phyloP scores from a whole-genome alignment of 495 filamentous ascomycete species.

The Aspergillus saccharolyticus region DNA sequence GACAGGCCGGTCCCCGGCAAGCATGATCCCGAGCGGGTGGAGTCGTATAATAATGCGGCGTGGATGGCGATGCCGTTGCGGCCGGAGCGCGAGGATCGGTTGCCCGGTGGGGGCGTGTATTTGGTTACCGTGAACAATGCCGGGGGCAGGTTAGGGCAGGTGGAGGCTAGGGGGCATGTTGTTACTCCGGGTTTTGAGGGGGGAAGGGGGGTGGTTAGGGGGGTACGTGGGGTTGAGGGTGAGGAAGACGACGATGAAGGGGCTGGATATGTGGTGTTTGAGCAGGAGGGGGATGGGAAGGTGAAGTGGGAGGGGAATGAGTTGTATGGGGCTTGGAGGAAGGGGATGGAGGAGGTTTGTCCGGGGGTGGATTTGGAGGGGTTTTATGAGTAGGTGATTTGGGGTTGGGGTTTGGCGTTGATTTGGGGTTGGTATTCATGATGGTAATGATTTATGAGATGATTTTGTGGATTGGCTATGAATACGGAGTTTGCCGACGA shows the following conservation, averaged over 20 bases:
- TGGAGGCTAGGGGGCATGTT: slow-evolving; percentile 43
- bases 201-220: slow-evolving; percentile 34
- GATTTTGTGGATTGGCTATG: no score
- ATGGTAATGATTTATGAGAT: slow-evolving; percentile 15
- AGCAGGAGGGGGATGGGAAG: not conserved
- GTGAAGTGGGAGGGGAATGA: not conserved
- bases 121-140: slow-evolving; percentile 42
- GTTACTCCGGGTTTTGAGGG: no score
- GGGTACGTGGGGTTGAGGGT: slow-evolving; percentile 25
- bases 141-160: slow-evolving; percentile 17
- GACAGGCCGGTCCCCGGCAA: slow-evolving; percentile 33
- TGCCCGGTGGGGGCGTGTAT: slow-evolving; percentile 33
- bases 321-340: not conserved
- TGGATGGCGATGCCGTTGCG: slow-evolving; percentile 42
- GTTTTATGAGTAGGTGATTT: slow-evolving; percentile 21
- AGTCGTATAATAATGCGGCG: slow-evolving; percentile 41
- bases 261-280: not conserved
- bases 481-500: no score
- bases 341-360: not conserved
- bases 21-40: slow-evolving; percentile 31
- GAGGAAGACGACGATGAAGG: no score
- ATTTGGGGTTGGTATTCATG: slow-evolving; percentile 27
- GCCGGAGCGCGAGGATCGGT: slow-evolving; percentile 27
- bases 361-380: not conserved
- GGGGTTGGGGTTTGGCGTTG: slow-evolving; percentile 22